Evolutionary conservation across 108 stramenopile species (phyloP).

Genomic region (Cylindrotheca closterium): DNA sequence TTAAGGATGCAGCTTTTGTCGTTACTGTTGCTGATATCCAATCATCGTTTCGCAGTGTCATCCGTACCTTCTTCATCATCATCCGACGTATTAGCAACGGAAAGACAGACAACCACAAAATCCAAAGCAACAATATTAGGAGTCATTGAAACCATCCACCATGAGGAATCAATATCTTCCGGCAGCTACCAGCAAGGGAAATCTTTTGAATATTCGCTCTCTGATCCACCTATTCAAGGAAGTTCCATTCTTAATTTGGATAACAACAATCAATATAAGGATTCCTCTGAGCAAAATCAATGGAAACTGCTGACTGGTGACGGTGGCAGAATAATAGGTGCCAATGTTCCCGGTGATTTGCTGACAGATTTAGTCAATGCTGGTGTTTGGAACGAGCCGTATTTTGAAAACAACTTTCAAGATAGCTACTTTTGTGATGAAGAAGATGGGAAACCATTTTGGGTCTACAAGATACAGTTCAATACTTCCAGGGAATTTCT

Average conservation of each 20-base stretch:
- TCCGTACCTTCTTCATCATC: no score
- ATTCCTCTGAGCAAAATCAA: background rate
- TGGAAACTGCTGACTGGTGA: background rate
- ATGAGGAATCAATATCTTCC: no score
- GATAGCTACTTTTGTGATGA: slow-evolving; percentile 33
- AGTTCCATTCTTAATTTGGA: background rate
- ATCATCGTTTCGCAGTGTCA: no score
- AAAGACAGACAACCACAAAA: no score
- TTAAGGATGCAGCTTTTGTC: no score
- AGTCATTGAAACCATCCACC: no score
- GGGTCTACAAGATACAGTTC: slow-evolving; percentile 9
- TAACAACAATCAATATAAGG: background rate
- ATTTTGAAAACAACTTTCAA: slow-evolving; percentile 36
- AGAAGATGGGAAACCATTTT: background rate
- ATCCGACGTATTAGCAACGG: no score
- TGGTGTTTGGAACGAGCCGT: slow-evolving; percentile 44
- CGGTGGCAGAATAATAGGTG: background rate
- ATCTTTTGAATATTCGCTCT: background rate
- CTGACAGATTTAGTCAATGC: slow-evolving; percentile 29
- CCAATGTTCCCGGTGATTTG: slow-evolving; percentile 43
- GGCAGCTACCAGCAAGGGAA: no score
- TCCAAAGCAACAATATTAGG: no score
- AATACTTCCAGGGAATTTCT: slow-evolving; percentile 38
- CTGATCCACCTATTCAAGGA: background rate
- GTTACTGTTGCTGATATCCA: no score